Conservation (phyloP, 176 grass and related monocot species). For the Typha latifolia region DNA sequence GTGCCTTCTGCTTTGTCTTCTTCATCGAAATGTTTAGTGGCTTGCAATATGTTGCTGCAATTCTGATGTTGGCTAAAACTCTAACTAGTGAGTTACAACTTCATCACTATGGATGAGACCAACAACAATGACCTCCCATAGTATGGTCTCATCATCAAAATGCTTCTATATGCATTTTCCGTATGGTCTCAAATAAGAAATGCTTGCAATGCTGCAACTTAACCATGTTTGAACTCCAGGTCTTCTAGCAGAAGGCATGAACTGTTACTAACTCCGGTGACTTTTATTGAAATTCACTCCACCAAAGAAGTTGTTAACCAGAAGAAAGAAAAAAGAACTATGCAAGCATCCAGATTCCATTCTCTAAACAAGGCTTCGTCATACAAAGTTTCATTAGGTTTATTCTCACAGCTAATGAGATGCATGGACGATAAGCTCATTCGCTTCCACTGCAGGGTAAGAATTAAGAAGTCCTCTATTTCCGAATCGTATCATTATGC, state of each 20-base stretch:
- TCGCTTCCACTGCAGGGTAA: conserved; percentile 61
- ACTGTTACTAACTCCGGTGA: conserved; percentile 51
- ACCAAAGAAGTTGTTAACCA: conserved; percentile 25
- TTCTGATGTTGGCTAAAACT: no score
- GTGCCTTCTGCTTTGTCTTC: no score
- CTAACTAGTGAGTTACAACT: no score
- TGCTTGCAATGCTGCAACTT: neutral
- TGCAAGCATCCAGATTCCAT: conserved; percentile 22
- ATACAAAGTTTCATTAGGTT: conserved; percentile 15
- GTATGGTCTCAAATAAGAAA: neutral
- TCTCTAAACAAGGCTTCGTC: conserved; percentile 21
- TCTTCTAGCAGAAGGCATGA: conserved; percentile 31
- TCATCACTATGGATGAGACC: no score
- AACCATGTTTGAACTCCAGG: conserved; percentile 20
- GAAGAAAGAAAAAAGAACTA: conserved; percentile 23
- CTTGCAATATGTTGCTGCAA: no score
- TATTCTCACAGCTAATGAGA: conserved; percentile 33
- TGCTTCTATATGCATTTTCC: neutral
- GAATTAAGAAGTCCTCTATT: conserved; percentile 16
- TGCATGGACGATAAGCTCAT: conserved; percentile 23
- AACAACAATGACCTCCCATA: neutral
- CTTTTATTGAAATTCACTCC: conserved; percentile 76
- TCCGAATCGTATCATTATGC: no score
- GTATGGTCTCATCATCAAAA: no score
- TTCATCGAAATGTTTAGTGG: no score